phyloP scores from a whole-genome alignment of 805 yeast genomes.

The Maudiozyma saulgeensis region DNA sequence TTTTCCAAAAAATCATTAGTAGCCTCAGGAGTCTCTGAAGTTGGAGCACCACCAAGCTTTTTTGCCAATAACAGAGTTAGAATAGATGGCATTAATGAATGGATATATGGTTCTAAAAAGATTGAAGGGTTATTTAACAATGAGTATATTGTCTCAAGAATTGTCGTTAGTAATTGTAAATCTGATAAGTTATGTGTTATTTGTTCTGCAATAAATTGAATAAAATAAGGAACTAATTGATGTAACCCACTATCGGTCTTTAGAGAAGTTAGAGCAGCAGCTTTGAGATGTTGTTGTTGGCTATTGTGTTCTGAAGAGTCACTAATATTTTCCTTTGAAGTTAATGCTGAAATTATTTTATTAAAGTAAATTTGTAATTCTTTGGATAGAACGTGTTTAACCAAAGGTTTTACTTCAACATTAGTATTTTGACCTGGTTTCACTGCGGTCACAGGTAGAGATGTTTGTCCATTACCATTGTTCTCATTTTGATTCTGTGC shows the following conservation, averaged over 20 bases:
- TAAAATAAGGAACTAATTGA: slow-evolving; percentile 91
- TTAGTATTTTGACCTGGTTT: slow-evolving; percentile 34
- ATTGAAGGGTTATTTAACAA: slow-evolving; percentile 73
- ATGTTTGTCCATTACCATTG: slow-evolving; percentile 9
- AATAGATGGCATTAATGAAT: slow-evolving; percentile 94
- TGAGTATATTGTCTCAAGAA: slow-evolving; percentile 83
- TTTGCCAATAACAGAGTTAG: slow-evolving; percentile 83
- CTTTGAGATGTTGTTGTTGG: slow-evolving; percentile 37
- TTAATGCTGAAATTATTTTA: slow-evolving; percentile 71
- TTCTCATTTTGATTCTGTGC: slow-evolving; percentile 15
- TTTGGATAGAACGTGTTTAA: slow-evolving; percentile 88
- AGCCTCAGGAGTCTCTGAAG: slow-evolving; percentile 13
- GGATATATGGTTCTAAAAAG: slow-evolving; percentile 90
- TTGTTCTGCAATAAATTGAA: slow-evolving; percentile 93
- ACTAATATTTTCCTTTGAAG: slow-evolving; percentile 38
- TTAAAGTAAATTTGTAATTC: slow-evolving; percentile 92
- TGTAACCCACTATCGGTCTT: slow-evolving; percentile 92
- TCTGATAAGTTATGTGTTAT: slow-evolving; percentile 78
- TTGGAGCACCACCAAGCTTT: slow-evolving; percentile 54
- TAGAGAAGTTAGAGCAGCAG: slow-evolving; percentile 77
- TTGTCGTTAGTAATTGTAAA: slow-evolving; percentile 60
- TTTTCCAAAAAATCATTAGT: slow-evolving; percentile 31
- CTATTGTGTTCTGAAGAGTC: not conserved
- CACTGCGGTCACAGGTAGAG: slow-evolving; percentile 27
- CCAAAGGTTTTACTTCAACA: slow-evolving; percentile 69